phyloP scores from a whole-genome alignment of 2,329 filamentous ascomycete species.

The Akanthomyces dipterigenus region DNA sequence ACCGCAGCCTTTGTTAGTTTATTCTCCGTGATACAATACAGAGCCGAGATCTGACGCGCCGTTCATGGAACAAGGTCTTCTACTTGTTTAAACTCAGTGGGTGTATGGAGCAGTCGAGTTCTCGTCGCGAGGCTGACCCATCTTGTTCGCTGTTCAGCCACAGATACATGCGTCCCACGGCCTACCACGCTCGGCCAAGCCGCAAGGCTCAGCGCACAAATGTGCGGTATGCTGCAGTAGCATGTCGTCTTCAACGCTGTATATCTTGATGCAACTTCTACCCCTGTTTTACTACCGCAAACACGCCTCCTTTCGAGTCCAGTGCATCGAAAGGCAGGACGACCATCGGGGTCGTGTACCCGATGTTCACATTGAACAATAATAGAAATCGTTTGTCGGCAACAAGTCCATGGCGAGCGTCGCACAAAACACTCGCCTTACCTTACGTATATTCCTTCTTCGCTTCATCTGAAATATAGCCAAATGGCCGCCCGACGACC shows the following conservation, averaged over 20 bases:
- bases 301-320: slow-evolving; percentile 31
- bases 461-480: slow-evolving; percentile 28
- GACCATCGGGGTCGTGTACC: slow-evolving; percentile 35
- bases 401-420: slow-evolving; percentile 19
- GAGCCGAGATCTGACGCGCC: too few species aligned
- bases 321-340: slow-evolving; percentile 34
- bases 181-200: too few species aligned
- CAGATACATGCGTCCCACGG: too few species aligned
- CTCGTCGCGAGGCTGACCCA: too few species aligned
- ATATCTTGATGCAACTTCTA: not conserved
- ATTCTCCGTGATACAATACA: too few species aligned
- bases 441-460: slow-evolving; percentile 23
- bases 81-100: not conserved
- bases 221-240: too few species aligned
- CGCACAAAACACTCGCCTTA: slow-evolving; percentile 28
- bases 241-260: too few species aligned
- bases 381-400: slow-evolving; percentile 31
- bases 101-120: not conserved
- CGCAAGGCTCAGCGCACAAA: too few species aligned
- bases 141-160: too few species aligned
- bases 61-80: too few species aligned
- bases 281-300: slow-evolving; percentile 23
- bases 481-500: slow-evolving; percentile 35
- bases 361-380: slow-evolving; percentile 35
- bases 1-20: not conserved